These are phyloP conservation scores for Solanum hybrid DNA, from an alignment of 305 asterid species.

Conservation along the genomic window DNA sequence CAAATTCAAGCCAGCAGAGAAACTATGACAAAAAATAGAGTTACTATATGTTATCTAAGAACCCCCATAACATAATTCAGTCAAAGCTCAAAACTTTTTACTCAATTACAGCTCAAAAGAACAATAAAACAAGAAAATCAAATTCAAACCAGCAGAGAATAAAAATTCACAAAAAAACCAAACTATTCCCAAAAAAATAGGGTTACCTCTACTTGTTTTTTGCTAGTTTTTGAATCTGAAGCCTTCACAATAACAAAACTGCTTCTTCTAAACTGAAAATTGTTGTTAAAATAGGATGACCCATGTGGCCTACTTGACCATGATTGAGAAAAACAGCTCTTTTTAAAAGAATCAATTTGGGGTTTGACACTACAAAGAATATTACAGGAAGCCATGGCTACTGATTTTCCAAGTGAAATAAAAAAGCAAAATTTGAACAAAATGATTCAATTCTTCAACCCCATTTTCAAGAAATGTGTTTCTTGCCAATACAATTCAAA, in stretches of 20 bases:
- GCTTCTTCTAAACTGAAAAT: slow-evolving; percentile 20
- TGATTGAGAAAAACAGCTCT: slow-evolving; percentile 16
- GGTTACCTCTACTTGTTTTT: slow-evolving; percentile 66
- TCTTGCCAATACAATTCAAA: neutral
- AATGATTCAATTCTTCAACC: neutral
- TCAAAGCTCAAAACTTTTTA: neutral
- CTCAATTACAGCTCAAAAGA: neutral
- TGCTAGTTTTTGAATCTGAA: slow-evolving; percentile 49
- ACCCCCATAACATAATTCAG: neutral
- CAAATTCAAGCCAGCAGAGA: neutral
- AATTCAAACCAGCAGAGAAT: neutral
- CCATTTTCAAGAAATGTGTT: neutral
- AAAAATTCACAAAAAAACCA: neutral
- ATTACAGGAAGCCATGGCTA: slow-evolving; percentile 52
- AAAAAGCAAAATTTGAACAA: neutral
- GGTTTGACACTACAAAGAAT: slow-evolving; percentile 44
- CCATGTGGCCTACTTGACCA: slow-evolving; percentile 37
- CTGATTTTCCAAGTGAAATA: neutral
- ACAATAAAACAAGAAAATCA: neutral
- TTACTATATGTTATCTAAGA: no score
- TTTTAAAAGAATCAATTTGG: slow-evolving; percentile 41
- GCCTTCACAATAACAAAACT: slow-evolving; percentile 46
- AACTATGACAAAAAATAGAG: neutral
- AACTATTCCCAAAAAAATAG: neutral
- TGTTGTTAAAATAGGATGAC: slow-evolving; percentile 17